A percentile compares a stretch with the other conserved stretches of the same genome.
Conservation (phyloP, 1,284 basidiomycete species). For the Puccinia hordei region DNA sequence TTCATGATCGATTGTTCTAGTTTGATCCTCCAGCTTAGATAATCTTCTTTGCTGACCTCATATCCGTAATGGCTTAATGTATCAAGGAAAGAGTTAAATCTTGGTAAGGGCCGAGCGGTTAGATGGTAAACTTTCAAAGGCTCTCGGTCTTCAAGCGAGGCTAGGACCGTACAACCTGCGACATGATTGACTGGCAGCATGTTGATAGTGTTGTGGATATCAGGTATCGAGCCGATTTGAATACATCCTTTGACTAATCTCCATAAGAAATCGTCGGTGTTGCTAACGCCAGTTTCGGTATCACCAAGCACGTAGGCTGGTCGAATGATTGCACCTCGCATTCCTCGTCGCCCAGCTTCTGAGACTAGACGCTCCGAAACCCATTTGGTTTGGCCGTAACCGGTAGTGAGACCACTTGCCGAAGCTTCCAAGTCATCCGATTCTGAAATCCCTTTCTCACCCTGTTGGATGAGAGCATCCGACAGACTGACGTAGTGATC, state of each 20-base stretch:
- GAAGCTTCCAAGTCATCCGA: conserved; percentile 89
- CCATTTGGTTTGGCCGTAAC: conserved; percentile 98
- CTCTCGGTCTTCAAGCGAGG: conserved; percentile 62
- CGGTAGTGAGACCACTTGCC: conserved; percentile 73
- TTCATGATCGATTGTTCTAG: conserved; percentile 95
- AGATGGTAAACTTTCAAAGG: conserved; percentile 79
- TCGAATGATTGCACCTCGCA: conserved; percentile 84
- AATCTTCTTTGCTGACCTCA: conserved; percentile 75
- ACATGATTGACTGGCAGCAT: conserved; percentile 99
- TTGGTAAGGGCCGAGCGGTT: conserved; percentile 79
- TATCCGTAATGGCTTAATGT: conserved; percentile 80
- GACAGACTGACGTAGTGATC: conserved; percentile 86
- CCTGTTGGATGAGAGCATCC: conserved; percentile 67
- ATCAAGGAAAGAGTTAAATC: conserved; percentile 85
- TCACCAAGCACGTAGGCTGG: conserved; percentile 97
- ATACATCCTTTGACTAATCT: conserved; percentile 95
- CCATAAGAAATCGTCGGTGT: conserved; percentile 99
- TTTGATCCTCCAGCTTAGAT: conserved; percentile 84
- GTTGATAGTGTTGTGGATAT: conserved; percentile 98
- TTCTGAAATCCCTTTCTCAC: conserved; percentile 76
- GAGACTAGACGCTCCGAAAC: conserved; percentile 92
- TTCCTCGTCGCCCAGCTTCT: conserved; percentile 81
- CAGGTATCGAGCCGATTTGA: conserved; percentile 90
- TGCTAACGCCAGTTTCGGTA: conserved; percentile 84
- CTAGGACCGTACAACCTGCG: conserved; percentile 76